These are phyloP conservation scores for Neurospora sp. DNA, from an alignment of 495 filamentous ascomycete genomes.

Conservation along the genomic window DNA sequence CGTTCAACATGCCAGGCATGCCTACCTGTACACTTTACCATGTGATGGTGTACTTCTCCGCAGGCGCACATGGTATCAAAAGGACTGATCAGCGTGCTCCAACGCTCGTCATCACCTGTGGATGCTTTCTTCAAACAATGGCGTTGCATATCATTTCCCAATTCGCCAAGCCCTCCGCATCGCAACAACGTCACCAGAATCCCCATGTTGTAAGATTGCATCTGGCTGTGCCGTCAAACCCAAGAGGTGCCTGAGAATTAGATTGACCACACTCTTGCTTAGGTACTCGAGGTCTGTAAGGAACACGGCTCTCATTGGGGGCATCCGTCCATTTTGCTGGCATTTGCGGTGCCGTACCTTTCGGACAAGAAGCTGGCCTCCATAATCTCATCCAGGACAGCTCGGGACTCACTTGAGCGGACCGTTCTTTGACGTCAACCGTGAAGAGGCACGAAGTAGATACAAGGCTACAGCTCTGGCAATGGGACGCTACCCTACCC, in stretches of 20 bases:
- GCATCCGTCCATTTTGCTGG: conserved; percentile 9
- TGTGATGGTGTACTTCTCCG: too few species aligned
- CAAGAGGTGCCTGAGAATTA: background rate
- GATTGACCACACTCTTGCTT: background rate
- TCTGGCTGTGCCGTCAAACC: background rate
- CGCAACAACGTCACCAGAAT: background rate
- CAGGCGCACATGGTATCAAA: too few species aligned
- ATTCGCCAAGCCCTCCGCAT: background rate
- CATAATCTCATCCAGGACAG: background rate
- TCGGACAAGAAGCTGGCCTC: background rate
- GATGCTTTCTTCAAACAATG: background rate
- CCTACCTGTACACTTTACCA: background rate
- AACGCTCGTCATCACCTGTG: background rate
- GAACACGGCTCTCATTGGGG: conserved; percentile 17
- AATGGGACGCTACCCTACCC: background rate
- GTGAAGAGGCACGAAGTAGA: too few species aligned
- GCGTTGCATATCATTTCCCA: background rate
- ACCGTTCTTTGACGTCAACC: background rate
- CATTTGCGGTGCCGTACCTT: background rate
- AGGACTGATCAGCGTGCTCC: background rate
- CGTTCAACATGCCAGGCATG: background rate
- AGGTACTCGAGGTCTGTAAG: background rate
- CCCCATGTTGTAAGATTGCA: background rate
- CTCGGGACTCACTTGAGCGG: background rate
- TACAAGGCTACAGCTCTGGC: background rate